A percentile compares a stretch with the other conserved stretches of the same genome.
Evolutionary conservation across 2,329 filamentous ascomycete genomes (phyloP).

Genomic region (Sarocladium brachiariae): DNA sequence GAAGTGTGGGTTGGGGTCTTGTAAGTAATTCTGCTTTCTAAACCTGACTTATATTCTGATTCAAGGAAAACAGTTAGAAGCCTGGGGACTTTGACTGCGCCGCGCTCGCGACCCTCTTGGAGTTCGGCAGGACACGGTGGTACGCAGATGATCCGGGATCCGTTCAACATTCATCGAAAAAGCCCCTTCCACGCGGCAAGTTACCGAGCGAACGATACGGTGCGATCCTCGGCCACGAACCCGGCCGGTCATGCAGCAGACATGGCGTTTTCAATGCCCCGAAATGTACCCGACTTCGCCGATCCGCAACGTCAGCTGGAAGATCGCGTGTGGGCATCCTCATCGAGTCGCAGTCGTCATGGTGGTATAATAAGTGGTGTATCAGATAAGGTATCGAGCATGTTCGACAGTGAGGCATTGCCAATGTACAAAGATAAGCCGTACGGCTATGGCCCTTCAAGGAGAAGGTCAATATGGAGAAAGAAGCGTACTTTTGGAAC

Average conservation of each 20-base stretch:
- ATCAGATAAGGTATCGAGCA: constrained; percentile 54
- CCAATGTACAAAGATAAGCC: constrained; percentile 99
- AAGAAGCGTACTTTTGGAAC: constrained; percentile 54
- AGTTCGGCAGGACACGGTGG: background rate
- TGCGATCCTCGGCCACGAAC: constrained; percentile 42
- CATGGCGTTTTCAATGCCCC: constrained; percentile 62
- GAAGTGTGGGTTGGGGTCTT: background rate
- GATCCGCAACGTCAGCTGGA: constrained; percentile 59
- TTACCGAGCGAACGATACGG: constrained; percentile 34
- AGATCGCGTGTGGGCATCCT: constrained; percentile 57
- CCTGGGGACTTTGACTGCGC: background rate
- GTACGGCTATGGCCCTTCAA: constrained; percentile 60
- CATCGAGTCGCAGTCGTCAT: constrained; percentile 34
- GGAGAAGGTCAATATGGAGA: constrained; percentile 54
- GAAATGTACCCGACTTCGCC: constrained; percentile 62
- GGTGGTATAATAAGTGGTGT: background rate
- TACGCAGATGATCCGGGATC: constrained; percentile 34
- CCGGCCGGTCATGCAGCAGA: constrained; percentile 42
- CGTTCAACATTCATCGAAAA: constrained; percentile 35
- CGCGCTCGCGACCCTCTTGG: constrained; percentile 14
- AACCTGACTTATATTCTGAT: too few relatives aligned
- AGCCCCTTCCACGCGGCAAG: constrained; percentile 43
- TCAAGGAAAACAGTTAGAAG: background rate
- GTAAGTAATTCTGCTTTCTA: too few relatives aligned
- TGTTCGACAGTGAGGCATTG: constrained; percentile 55